Conservation (phyloP, 106 monocot species). For the Iris macrosiphon region DNA sequence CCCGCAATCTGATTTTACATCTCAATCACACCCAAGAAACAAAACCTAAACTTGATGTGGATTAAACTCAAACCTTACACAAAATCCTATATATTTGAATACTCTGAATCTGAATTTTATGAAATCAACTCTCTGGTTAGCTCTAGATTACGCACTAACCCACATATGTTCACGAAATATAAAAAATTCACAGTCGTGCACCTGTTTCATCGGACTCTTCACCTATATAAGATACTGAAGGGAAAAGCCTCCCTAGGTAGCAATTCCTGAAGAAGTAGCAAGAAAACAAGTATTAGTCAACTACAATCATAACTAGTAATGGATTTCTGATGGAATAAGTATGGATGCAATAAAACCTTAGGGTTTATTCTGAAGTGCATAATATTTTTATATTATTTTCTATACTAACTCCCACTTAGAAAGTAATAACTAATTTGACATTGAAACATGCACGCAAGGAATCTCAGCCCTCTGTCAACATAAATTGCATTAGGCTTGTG, state of each 20-base stretch:
- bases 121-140: slow-evolving; percentile 40
- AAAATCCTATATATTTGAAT: slow-evolving; percentile 27
- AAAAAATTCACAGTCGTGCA: slow-evolving; percentile 18
- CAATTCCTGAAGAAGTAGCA: slow-evolving; percentile 11
- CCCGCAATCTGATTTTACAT: slow-evolving; percentile 35
- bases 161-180: slow-evolving; percentile 14
- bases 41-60: slow-evolving; percentile 22
- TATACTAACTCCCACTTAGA: neutral
- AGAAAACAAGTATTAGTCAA: neutral
- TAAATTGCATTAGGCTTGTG: neutral
- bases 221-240: slow-evolving; percentile 15
- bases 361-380: neutral
- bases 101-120: slow-evolving; percentile 18
- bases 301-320: neutral
- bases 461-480: slow-evolving; percentile 3
- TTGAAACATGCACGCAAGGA: neutral
- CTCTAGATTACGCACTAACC: slow-evolving; percentile 23
- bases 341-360: neutral
- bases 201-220: slow-evolving; percentile 23
- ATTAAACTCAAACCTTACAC: slow-evolving; percentile 35
- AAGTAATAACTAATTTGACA: neutral
- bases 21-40: slow-evolving; percentile 30
- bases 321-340: neutral
- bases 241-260: slow-evolving; percentile 15
- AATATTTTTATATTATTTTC: neutral